Conservation (phyloP, 768 basidiomycete genomes). For the Lactarius tabidus region DNA sequence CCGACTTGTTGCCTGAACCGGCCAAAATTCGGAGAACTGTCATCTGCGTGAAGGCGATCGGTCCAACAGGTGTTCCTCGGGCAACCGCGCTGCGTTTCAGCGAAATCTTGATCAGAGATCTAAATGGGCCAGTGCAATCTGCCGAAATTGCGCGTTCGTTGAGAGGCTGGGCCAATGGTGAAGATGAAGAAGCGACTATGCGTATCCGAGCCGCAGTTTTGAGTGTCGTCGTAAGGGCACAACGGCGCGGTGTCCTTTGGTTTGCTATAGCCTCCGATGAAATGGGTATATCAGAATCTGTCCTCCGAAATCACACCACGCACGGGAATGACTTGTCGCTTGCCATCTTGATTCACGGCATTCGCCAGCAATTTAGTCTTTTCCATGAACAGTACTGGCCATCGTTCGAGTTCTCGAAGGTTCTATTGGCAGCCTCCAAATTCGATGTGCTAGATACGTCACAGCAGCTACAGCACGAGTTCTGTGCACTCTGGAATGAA, state of each 20-base stretch:
- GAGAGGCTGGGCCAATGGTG: background rate
- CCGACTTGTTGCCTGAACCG: background rate
- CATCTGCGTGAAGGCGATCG: background rate
- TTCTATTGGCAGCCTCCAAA: background rate
- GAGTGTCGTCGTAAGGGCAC: background rate
- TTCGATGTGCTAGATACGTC: background rate
- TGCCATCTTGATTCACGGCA: background rate
- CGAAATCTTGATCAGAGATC: background rate
- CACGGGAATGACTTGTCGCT: background rate
- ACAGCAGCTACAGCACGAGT: background rate
- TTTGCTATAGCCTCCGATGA: background rate
- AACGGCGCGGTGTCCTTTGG: background rate
- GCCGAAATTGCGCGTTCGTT: background rate
- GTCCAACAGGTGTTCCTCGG: background rate
- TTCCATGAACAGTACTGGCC: background rate
- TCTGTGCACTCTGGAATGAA: background rate
- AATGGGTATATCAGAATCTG: background rate
- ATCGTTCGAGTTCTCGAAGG: rapidly evolving
- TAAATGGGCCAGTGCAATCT: background rate
- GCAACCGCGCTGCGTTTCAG: background rate
- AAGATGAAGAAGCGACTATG: too few species aligned
- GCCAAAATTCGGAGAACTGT: background rate
- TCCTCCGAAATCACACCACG: background rate
- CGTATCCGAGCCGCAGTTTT: background rate
- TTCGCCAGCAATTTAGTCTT: background rate